Evolutionary conservation across 768 basidiomycete genomes (phyloP), one percentile per base, ranked within the genome.

Genomic region (Cantharellus cinnabarinus): DNA sequence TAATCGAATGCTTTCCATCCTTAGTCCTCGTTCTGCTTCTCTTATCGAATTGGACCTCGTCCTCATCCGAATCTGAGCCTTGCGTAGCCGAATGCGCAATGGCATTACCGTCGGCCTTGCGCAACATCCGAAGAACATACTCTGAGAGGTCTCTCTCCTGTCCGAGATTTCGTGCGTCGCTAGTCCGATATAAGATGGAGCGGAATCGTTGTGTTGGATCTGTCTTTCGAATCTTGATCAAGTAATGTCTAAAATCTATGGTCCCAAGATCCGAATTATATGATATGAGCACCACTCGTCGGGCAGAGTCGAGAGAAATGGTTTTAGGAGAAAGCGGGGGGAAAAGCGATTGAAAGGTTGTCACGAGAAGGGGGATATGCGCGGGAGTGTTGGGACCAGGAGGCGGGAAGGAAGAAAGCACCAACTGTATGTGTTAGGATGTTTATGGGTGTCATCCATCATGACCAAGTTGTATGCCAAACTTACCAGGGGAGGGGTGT

Each of bases 121-220:
- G 62, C 59, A 69, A 72, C 65, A 76, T 80, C 38, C 88, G 73
- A 42, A 98, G 76, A 64, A 99, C 70, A 68, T 95, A 99, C 68
- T 99, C 94, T 2, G 94, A 89, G 38, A 99, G 84, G 66, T 99
- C 95, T 67, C 85, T 83, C 68, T 94, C 90, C 62, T 81, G 85
- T 4, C 86, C 82, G 7, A 99, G 78, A 67, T 99, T 81, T 15
- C 90, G 74, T 50, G 71, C 68, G 62, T 72, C 70, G 5, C 71
- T 60, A 4, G 68, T 67, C 55, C 84, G 81, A 65, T 85, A 87
- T 59, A 99, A 76, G 52, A 98, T 76, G 59, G 82, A 82, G 3
- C 91, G 80, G 20, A 99, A 85, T 64, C 93, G 86, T 66, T 81
- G 82, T 15, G 94, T 94, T 41, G 98, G 82, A 51, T 94, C 94